Evolutionary conservation across 2,329 filamentous ascomycete species (phyloP).

Genomic region (Raffaelea ambrosiae): DNA sequence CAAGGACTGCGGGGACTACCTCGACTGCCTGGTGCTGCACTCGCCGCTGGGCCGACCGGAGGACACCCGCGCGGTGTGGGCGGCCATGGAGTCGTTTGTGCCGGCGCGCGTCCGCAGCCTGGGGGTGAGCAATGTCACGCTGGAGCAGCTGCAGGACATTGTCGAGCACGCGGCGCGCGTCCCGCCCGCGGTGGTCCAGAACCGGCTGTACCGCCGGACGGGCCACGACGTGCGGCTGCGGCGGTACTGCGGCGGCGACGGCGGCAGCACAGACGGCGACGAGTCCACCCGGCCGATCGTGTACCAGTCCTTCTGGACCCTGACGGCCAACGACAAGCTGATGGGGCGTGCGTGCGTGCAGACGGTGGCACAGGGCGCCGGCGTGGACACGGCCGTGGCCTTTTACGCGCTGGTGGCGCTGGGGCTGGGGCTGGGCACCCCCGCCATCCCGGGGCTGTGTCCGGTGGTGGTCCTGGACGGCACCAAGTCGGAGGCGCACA

Average conservation of each 20-base stretch:
- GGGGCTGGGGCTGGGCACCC: constrained; percentile 29
- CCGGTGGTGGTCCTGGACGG: constrained; percentile 12
- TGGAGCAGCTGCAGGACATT: constrained; percentile 46
- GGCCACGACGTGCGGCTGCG: constrained; percentile 48
- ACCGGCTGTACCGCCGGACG: constrained; percentile 52
- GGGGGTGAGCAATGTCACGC: constrained; percentile 68
- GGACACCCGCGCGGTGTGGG: constrained; percentile 57
- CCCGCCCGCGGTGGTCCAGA: constrained; percentile 59
- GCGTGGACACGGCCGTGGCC: constrained; percentile 29
- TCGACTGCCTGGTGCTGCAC: constrained; percentile 73
- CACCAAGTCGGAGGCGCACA: constrained; percentile 31
- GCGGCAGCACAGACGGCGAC: constrained; percentile 6
- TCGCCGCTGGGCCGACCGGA: constrained; percentile 35
- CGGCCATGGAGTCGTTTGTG: constrained; percentile 56
- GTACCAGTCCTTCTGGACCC: constrained; percentile 48
- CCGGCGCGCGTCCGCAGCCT: constrained; percentile 55
- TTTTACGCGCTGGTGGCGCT: constrained; percentile 37
- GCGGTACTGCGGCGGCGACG: constrained; percentile 28
- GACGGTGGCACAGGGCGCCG: constrained; percentile 33
- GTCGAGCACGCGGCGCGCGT: constrained; percentile 20
- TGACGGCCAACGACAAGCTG: constrained; percentile 36
- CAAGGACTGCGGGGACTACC: constrained; percentile 33
- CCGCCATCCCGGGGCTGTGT: constrained; percentile 24
- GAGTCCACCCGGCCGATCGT: constrained; percentile 23
- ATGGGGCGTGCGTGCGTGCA: constrained; percentile 36